A percentile compares a stretch with the other conserved stretches of the same genome.
Evolutionary conservation across 1,139 yeast genomes (phyloP).

Genomic region (Candida gigantensis): DNA sequence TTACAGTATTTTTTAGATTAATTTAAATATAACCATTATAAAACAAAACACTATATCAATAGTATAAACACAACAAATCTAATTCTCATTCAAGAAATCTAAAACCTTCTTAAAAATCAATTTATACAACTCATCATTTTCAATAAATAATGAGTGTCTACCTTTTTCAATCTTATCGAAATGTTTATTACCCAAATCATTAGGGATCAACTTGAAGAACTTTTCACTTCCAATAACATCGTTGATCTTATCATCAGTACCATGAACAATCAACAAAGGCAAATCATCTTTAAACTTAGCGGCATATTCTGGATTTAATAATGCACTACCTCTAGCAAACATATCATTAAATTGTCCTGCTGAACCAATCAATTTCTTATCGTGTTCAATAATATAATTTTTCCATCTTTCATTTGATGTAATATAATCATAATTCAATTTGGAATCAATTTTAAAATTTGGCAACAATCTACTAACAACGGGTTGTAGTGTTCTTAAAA

Average conservation of each 20-base stretch:
- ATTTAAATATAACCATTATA: no score
- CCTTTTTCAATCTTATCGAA: conserved; percentile 30
- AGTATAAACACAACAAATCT: neutral
- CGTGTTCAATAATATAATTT: conserved; percentile 41
- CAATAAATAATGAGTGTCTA: conserved; percentile 49
- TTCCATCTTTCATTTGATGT: conserved; percentile 56
- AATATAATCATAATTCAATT: conserved; percentile 53
- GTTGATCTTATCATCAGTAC: conserved; percentile 49
- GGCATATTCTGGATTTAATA: conserved; percentile 45
- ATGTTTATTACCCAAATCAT: conserved; percentile 23
- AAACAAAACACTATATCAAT: no score
- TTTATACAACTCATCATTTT: conserved; percentile 38
- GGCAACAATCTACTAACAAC: conserved; percentile 55
- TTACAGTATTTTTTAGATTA: no score
- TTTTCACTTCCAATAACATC: conserved; percentile 53
- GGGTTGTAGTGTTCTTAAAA: conserved; percentile 49
- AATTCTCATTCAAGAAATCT: conserved; percentile 34
- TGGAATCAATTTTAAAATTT: conserved; percentile 54
- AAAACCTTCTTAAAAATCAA: conserved; percentile 35
- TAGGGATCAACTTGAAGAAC: conserved; percentile 41
- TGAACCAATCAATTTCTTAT: conserved; percentile 44
- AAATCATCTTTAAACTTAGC: conserved; percentile 43
- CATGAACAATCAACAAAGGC: conserved; percentile 51
- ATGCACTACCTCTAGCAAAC: conserved; percentile 58
- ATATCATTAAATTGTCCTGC: conserved; percentile 57